These are phyloP conservation scores for Trametes cingulata DNA, from an alignment of 768 basidiomycete species.

Conservation along the genomic window DNA sequence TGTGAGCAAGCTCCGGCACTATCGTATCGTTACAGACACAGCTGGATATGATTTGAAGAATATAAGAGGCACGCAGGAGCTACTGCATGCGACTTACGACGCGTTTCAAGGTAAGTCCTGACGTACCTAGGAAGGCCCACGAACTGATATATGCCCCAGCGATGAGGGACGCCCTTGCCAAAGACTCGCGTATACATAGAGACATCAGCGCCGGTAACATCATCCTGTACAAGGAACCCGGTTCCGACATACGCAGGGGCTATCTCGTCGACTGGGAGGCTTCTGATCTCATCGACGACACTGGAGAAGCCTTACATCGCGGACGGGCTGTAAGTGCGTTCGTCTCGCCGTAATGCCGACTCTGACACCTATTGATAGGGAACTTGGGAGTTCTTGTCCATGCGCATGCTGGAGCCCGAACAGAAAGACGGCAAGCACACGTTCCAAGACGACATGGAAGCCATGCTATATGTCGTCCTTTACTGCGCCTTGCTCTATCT, in stretches of 20 bases:
- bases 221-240: conserved; percentile 3
- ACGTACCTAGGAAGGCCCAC: too few species aligned
- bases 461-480: conserved; percentile 12
- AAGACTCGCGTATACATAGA: conserved; percentile 1
- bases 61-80: conserved; percentile 10
- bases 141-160: background rate
- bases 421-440: background rate
- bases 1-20: background rate
- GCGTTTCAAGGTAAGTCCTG: conserved; percentile 1
- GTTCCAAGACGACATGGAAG: conserved; percentile 17
- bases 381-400: conserved; percentile 11
- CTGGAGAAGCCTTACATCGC: background rate
- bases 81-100: conserved; percentile 3
- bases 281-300: background rate
- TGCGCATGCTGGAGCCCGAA: background rate
- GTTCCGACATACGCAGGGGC: background rate
- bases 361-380: conserved; percentile 4
- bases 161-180: conserved; percentile 2
- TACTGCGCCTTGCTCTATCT: conserved; percentile 4
- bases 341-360: background rate
- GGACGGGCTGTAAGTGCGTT: background rate
- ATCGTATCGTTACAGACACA: conserved; percentile 3
- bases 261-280: conserved; percentile 18
- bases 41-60: conserved; percentile 4
- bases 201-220: conserved; percentile 17